A percentile compares a stretch with the other conserved stretches of the same genome.
Evolutionary conservation across 2,329 filamentous ascomycete genomes (phyloP).

Genomic region (Xylaria sp.): DNA sequence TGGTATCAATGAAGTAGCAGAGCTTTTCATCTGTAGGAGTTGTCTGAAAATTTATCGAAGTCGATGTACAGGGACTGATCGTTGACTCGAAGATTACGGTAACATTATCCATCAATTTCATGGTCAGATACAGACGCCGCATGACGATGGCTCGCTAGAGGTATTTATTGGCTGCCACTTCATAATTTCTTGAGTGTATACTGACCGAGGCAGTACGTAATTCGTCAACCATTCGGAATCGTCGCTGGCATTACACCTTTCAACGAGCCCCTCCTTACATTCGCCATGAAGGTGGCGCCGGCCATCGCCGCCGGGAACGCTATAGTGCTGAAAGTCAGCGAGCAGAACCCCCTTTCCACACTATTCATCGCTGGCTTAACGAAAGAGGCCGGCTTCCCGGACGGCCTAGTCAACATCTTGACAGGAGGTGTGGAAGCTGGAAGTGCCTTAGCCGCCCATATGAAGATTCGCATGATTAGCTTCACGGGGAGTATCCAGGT

Average conservation of each 20-base stretch:
- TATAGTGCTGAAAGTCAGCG: conserved; percentile 71
- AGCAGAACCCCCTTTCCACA: conserved; percentile 72
- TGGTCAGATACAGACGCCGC: conserved; percentile 32
- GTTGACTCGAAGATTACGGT: conserved; percentile 25
- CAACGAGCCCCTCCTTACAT: conserved; percentile 84
- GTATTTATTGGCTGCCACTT: conserved; percentile 4
- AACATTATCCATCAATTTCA: conserved; percentile 37
- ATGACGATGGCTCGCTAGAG: conserved; percentile 34
- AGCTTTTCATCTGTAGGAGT: conserved; percentile 34
- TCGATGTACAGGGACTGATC: conserved; percentile 1
- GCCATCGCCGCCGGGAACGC: conserved; percentile 73
- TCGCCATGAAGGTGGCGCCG: conserved; percentile 80
- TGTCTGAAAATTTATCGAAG: background rate
- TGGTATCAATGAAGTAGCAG: conserved; percentile 29
- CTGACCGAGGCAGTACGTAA: conserved; percentile 34
- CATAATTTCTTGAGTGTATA: background rate
- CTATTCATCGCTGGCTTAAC: conserved; percentile 73
- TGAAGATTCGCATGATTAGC: conserved; percentile 76
- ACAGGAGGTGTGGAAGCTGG: conserved; percentile 73
- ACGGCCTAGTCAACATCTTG: conserved; percentile 65
- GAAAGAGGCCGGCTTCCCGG: conserved; percentile 78
- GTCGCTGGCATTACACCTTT: conserved; percentile 82
- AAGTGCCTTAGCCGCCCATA: conserved; percentile 72
- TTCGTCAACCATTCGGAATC: conserved; percentile 77
- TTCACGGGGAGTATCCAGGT: conserved; percentile 82